Conservation (phyloP, 1,139 yeast genomes). For the Saccharomyces hybrid region DNA sequence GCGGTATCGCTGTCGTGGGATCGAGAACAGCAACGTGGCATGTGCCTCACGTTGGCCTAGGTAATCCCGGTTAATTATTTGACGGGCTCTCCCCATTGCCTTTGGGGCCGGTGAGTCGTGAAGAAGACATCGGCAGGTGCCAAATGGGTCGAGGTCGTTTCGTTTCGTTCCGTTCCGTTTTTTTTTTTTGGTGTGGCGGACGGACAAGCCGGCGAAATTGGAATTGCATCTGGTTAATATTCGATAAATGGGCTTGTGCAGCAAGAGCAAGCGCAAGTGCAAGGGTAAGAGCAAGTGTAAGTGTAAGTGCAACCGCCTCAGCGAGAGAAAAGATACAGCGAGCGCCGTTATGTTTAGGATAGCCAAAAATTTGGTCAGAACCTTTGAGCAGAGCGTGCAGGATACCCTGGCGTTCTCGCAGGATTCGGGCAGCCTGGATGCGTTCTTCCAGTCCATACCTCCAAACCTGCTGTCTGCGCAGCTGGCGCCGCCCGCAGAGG, state of each 20-base stretch:
- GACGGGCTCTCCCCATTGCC: neutral
- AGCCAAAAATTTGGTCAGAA: slow-evolving; percentile 74
- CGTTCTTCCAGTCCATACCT: slow-evolving; percentile 45
- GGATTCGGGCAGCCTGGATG: slow-evolving; percentile 35
- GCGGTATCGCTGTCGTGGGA: no score
- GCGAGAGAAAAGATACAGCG: neutral
- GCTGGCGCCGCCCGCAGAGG: slow-evolving; percentile 7
- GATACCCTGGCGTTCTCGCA: slow-evolving; percentile 21
- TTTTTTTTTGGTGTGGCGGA: neutral
- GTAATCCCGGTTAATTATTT: neutral
- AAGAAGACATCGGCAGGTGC: neutral
- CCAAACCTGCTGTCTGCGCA: slow-evolving; percentile 25
- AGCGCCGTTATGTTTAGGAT: slow-evolving; percentile 61
- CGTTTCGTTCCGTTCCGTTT: neutral
- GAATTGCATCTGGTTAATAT: neutral
- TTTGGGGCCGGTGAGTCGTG: neutral
- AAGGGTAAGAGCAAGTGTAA: neutral
- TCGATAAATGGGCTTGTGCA: neutral
- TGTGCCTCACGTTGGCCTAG: neutral
- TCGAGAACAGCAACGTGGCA: neutral
- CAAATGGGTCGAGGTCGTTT: neutral
- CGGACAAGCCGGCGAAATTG: neutral
- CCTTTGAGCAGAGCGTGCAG: slow-evolving; percentile 48
- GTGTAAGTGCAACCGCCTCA: neutral
- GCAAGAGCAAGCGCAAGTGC: neutral